A percentile compares a stretch with the other conserved stretches of the same genome.
Evolutionary conservation across 2,329 filamentous ascomycete species (phyloP).

Genomic region (Xylariomycetidae sp.): DNA sequence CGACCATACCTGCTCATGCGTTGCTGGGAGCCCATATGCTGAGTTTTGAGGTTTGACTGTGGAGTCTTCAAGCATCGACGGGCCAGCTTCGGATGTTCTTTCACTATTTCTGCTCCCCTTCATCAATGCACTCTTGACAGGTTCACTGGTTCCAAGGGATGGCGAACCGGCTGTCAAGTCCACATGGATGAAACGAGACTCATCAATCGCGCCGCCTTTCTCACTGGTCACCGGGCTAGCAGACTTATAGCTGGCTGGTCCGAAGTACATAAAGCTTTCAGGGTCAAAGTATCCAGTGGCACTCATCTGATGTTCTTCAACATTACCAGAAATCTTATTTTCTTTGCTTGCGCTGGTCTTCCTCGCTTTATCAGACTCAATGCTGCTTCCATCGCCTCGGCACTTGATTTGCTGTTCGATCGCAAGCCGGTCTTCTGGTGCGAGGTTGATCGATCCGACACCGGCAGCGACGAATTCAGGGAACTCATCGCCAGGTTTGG

Average conservation of each 20-base stretch:
- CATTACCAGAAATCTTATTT: slow-evolving; percentile 8
- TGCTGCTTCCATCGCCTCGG: slow-evolving; percentile 16
- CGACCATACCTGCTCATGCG: slow-evolving; percentile 12
- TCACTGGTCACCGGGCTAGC: no score
- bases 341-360: slow-evolving; percentile 13
- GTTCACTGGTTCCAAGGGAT: slow-evolving; percentile 2
- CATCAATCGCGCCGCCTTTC: no score
- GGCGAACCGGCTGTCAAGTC: no score
- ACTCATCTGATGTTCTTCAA: slow-evolving; percentile 29
- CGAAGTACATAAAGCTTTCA: slow-evolving; percentile 50
- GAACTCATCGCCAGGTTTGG: slow-evolving; percentile 53
- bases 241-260: slow-evolving; percentile 42
- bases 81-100: no score
- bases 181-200: no score
- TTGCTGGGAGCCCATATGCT: slow-evolving; percentile 2
- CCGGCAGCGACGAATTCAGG: slow-evolving; percentile 43
- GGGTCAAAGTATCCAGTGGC: slow-evolving; percentile 42
- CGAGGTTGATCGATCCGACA: slow-evolving; percentile 33
- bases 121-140: neutral
- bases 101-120: no score
- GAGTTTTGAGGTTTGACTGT: no score
- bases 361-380: slow-evolving; percentile 14
- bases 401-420: slow-evolving; percentile 46
- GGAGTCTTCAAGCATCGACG: no score
- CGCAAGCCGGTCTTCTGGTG: slow-evolving; percentile 49